These are phyloP conservation scores for Hymenoscyphus occultus DNA, from an alignment of 2,329 filamentous ascomycete genomes.

Conservation along the genomic window DNA sequence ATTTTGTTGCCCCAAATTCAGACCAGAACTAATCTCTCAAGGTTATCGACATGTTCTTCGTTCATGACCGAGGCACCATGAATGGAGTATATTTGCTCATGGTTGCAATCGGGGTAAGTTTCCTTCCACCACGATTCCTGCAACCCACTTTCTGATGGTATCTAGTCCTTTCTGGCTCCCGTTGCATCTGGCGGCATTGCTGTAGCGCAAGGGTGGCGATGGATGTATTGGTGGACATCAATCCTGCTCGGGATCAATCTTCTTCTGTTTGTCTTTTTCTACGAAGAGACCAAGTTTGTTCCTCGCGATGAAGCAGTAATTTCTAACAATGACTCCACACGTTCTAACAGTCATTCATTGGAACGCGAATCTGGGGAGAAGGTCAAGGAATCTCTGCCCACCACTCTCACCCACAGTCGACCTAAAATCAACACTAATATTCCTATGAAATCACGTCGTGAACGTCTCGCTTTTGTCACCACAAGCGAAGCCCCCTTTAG, in stretches of 20 bases:
- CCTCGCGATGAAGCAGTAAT: background rate
- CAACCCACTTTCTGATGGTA: background rate
- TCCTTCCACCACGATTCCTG: background rate
- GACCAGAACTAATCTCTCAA: background rate
- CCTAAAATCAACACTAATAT: constrained; percentile 26
- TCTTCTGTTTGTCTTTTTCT: constrained; percentile 43
- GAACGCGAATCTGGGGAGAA: constrained; percentile 1
- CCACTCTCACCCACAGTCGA: background rate
- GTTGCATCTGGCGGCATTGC: constrained; percentile 41
- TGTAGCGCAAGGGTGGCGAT: constrained; percentile 46
- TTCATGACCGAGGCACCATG: constrained; percentile 46
- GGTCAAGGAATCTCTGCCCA: background rate
- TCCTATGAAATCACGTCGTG: constrained; percentile 42
- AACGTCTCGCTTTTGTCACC: constrained; percentile 40
- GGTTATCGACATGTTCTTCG: constrained; percentile 47
- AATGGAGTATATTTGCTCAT: constrained; percentile 45
- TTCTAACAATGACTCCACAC: background rate
- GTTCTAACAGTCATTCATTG: background rate
- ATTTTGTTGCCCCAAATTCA: background rate
- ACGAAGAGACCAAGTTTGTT: constrained; percentile 42
- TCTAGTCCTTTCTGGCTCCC: constrained; percentile 37
- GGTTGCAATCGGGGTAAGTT: constrained; percentile 31
- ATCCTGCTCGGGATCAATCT: constrained; percentile 42
- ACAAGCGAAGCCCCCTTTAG: constrained; percentile 28
- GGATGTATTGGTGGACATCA: constrained; percentile 47